A percentile compares a stretch with the other conserved stretches of the same genome.
Evolutionary conservation across 495 filamentous ascomycete genomes (phyloP).

Genomic region (Talaromyces thailandensis): DNA sequence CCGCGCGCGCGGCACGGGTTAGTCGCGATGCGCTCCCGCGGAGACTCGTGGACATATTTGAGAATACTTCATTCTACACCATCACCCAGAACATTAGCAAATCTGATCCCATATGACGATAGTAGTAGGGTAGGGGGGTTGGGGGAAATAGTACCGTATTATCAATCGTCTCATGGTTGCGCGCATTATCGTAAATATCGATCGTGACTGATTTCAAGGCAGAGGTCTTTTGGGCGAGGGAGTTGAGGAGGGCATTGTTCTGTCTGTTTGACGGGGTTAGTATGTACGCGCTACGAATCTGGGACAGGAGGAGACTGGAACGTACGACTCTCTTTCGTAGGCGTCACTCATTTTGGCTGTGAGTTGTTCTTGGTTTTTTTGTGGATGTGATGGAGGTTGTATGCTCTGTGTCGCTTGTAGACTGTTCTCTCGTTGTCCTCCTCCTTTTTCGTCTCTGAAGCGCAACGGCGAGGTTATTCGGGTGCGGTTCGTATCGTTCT

Average conservation of each 20-base stretch:
- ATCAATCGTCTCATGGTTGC: slow-evolving; percentile 79
- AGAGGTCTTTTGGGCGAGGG: slow-evolving; percentile 81
- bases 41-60: slow-evolving; percentile 46
- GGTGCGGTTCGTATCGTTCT: neutral
- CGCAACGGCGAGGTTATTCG: neutral
- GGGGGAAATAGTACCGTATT: slow-evolving; percentile 61
- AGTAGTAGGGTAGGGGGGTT: neutral
- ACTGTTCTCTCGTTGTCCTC: neutral
- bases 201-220: slow-evolving; percentile 94
- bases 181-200: slow-evolving; percentile 93
- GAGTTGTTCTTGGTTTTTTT: neutral
- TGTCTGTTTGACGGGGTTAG: slow-evolving; percentile 42
- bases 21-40: slow-evolving; percentile 82
- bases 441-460: neutral
- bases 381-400: neutral
- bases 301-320: slow-evolving; percentile 3
- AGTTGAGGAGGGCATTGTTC: slow-evolving; percentile 91
- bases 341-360: slow-evolving; percentile 71
- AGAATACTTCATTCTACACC: slow-evolving; percentile 53
- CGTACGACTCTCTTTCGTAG: slow-evolving; percentile 82
- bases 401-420: neutral
- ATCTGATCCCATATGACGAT: neutral
- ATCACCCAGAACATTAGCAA: neutral
- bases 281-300: neutral
- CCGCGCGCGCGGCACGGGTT: slow-evolving; percentile 82